Conservation (phyloP, 495 filamentous ascomycete genomes). For the Penicillium fimorum region DNA sequence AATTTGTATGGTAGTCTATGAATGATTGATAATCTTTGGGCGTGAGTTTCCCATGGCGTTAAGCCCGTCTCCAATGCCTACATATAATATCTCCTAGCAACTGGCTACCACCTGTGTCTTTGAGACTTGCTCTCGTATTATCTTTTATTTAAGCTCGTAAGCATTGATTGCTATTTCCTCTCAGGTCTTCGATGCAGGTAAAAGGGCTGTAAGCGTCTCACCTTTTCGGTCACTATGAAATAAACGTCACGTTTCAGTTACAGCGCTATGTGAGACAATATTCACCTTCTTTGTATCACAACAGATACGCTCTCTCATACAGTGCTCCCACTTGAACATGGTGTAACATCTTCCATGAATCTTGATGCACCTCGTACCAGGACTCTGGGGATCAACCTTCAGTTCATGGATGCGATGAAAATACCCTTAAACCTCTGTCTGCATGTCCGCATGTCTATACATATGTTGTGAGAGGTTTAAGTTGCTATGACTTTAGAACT, state of each 20-base stretch:
- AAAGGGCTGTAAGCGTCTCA: background rate
- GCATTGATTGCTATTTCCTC: background rate
- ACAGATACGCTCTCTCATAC: background rate
- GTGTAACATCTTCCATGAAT: slow-evolving; percentile 7
- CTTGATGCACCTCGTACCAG: slow-evolving; percentile 5
- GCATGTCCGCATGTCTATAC: slow-evolving; percentile 8
- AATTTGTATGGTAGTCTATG: background rate
- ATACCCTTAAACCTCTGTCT: background rate
- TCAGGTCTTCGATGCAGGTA: background rate
- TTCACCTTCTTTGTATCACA: background rate
- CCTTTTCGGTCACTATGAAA: background rate
- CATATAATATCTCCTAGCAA: background rate
- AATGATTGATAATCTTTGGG: background rate
- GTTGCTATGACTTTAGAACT: background rate
- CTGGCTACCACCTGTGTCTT: background rate
- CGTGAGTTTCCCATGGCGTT: background rate
- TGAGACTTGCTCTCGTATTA: background rate
- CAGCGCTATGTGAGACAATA: slow-evolving; percentile 7
- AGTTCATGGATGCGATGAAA: background rate
- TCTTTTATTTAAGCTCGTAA: background rate
- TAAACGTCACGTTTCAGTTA: background rate
- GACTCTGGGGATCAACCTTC: slow-evolving; percentile 6
- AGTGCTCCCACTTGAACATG: background rate
- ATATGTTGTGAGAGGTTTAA: background rate
- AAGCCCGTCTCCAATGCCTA: background rate